These are phyloP conservation scores for Dactylellina parvicollis DNA, from an alignment of 2,329 filamentous ascomycete species.

Conservation along the genomic window DNA sequence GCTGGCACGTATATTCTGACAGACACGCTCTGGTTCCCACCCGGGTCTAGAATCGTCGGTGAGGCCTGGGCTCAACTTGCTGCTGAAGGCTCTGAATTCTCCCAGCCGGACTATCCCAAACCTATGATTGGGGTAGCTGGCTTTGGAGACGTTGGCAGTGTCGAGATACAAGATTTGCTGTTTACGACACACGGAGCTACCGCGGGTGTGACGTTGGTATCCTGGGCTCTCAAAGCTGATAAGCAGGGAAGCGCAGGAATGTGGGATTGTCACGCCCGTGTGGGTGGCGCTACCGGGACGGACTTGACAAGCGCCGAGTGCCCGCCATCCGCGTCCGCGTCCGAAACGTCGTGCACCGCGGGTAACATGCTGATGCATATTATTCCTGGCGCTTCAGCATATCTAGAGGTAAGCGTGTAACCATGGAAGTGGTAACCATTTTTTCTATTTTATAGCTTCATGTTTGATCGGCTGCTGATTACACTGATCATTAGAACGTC, in stretches of 20 bases:
- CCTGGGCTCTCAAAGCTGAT: slow-evolving; percentile 72
- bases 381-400: slow-evolving; percentile 57
- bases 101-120: slow-evolving; percentile 68
- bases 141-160: slow-evolving; percentile 70
- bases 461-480: background rate
- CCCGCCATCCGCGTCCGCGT: slow-evolving; percentile 60
- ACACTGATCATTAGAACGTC: slow-evolving; percentile 70
- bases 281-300: slow-evolving; percentile 66
- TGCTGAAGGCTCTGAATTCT: slow-evolving; percentile 66
- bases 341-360: slow-evolving; percentile 60
- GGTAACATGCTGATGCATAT: slow-evolving; percentile 62
- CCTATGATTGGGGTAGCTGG: slow-evolving; percentile 73
- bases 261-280: slow-evolving; percentile 58
- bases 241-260: slow-evolving; percentile 65
- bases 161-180: slow-evolving; percentile 79
- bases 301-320: slow-evolving; percentile 63
- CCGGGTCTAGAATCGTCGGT: slow-evolving; percentile 62
- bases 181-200: slow-evolving; percentile 73
- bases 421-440: background rate
- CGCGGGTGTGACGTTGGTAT: slow-evolving; percentile 73
- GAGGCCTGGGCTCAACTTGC: slow-evolving; percentile 60
- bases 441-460: background rate
- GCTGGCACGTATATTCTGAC: slow-evolving; percentile 68
- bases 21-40: slow-evolving; percentile 64
- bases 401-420: slow-evolving; percentile 60